These are phyloP conservation scores for Meripilus lineatus DNA, from an alignment of 1,284 basidiomycete genomes.

Conservation along the genomic window DNA sequence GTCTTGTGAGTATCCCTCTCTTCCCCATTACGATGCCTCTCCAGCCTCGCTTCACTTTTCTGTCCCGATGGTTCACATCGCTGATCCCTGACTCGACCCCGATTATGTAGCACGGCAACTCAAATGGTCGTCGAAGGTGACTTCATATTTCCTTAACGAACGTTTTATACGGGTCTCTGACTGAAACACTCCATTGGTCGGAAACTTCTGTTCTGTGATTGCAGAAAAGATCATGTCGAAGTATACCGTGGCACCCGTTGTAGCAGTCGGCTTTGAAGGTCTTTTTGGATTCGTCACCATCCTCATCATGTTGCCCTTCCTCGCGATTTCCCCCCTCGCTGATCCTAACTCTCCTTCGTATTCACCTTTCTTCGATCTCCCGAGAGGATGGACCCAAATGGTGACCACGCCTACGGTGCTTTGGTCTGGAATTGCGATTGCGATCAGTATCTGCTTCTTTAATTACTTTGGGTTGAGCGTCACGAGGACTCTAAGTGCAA, in stretches of 20 bases:
- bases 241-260: conserved; percentile 86
- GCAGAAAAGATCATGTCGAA: conserved; percentile 84
- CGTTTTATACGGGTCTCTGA: conserved; percentile 1
- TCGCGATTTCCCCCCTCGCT: conserved; percentile 33
- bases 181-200: conserved; percentile 4
- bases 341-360: conserved; percentile 62
- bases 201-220: too few relatives aligned
- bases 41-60: too few relatives aligned
- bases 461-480: conserved; percentile 95
- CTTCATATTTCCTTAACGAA: conserved; percentile 16
- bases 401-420: conserved; percentile 75
- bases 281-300: conserved; percentile 85
- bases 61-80: conserved; percentile 1
- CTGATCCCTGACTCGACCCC: not conserved
- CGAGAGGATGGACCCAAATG: conserved; percentile 89
- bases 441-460: conserved; percentile 85
- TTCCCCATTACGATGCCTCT: too few relatives aligned
- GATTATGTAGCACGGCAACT: conserved; percentile 63
- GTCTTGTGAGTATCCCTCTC: conserved; percentile 66
- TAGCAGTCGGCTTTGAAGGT: conserved; percentile 94
- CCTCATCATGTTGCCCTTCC: conserved; percentile 68
- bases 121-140: conserved; percentile 95
- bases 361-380: conserved; percentile 72
- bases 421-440: conserved; percentile 74
- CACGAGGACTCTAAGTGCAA: conserved; percentile 86